Evolutionary conservation across 1,139 yeast genomes (phyloP).

Genomic region (Trichomonascaceae sp.): DNA sequence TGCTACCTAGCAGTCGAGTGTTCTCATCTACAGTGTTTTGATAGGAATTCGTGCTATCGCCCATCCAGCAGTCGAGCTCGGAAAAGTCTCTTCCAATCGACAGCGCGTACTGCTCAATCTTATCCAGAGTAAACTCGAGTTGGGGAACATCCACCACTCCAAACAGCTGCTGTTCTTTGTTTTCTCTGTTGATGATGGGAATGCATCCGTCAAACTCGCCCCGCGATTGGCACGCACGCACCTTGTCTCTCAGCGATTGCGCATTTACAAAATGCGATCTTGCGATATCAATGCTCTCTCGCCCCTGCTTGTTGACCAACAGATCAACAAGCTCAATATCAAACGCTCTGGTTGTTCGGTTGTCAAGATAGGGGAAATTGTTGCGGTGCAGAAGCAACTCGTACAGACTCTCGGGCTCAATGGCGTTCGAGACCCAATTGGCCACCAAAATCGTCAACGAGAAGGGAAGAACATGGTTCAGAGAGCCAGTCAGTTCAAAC

Average conservation of each 20-base stretch:
- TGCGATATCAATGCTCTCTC: constrained; percentile 29
- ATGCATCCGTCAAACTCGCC: constrained; percentile 44
- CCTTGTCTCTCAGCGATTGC: constrained; percentile 26
- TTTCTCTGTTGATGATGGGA: constrained; percentile 25
- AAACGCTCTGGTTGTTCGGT: constrained; percentile 25
- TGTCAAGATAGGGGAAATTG: constrained; percentile 44
- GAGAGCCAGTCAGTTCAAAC: constrained; percentile 48
- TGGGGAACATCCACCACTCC: constrained; percentile 43
- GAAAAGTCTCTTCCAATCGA: not conserved
- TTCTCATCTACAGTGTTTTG: no score
- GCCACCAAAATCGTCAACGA: constrained; percentile 45
- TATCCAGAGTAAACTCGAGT: constrained; percentile 40
- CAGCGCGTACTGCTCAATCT: constrained; percentile 21
- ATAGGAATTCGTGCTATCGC: no score
- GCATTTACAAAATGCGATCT: constrained; percentile 29
- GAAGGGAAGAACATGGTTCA: constrained; percentile 48
- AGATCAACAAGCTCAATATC: constrained; percentile 32
- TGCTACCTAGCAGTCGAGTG: no score
- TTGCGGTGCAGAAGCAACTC: constrained; percentile 38
- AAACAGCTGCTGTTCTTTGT: constrained; percentile 25
- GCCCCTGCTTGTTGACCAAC: constrained; percentile 18
- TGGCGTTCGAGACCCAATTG: constrained; percentile 43
- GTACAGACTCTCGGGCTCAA: constrained; percentile 42
- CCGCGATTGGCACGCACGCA: constrained; percentile 28
- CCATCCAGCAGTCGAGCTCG: not conserved